Conservation (phyloP, 352 stramenopile species). For the Pythium rishiriense region DNA sequence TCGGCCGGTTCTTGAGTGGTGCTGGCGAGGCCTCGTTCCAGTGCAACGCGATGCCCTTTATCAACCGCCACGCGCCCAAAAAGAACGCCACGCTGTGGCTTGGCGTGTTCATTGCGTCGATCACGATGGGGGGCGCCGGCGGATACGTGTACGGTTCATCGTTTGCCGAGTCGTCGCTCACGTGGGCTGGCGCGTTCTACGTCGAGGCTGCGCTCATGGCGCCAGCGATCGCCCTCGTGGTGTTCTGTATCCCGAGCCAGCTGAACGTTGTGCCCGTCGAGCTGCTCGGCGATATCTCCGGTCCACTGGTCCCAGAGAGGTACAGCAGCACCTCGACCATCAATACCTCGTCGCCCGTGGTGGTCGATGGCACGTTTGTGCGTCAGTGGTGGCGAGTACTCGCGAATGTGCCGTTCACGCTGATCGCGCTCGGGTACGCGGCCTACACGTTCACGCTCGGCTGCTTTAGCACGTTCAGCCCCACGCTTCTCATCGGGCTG, state of each 20-base stretch:
- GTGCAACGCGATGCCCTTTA: slow-evolving; percentile 91
- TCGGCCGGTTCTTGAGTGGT: slow-evolving; percentile 87
- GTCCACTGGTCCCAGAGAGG: background rate
- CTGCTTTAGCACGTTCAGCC: slow-evolving; percentile 84
- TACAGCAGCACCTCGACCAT: background rate
- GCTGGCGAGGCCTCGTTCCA: slow-evolving; percentile 92
- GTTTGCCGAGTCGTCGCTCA: slow-evolving; percentile 56
- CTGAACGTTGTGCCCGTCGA: slow-evolving; percentile 50
- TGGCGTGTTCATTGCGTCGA: slow-evolving; percentile 91
- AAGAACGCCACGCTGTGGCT: slow-evolving; percentile 84
- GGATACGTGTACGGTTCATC: slow-evolving; percentile 84
- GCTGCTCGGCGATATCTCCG: background rate
- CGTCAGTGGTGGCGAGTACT: slow-evolving; percentile 5
- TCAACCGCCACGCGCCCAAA: slow-evolving; percentile 84
- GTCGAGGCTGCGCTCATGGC: slow-evolving; percentile 84
- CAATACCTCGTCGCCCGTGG: background rate
- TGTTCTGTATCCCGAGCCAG: slow-evolving; percentile 49
- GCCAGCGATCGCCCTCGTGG: slow-evolving; percentile 42
- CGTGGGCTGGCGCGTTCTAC: slow-evolving; percentile 86
- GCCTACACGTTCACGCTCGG: slow-evolving; percentile 87
- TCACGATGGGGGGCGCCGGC: slow-evolving; percentile 46
- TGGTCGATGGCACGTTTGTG: background rate
- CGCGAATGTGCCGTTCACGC: slow-evolving; percentile 48
- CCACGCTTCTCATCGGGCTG: slow-evolving; percentile 86
- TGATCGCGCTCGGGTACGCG: slow-evolving; percentile 80